Evolutionary conservation across 345 rosid species (phyloP), one percentile per base, ranked within the genome.

Genomic region (Draba incana): DNA sequence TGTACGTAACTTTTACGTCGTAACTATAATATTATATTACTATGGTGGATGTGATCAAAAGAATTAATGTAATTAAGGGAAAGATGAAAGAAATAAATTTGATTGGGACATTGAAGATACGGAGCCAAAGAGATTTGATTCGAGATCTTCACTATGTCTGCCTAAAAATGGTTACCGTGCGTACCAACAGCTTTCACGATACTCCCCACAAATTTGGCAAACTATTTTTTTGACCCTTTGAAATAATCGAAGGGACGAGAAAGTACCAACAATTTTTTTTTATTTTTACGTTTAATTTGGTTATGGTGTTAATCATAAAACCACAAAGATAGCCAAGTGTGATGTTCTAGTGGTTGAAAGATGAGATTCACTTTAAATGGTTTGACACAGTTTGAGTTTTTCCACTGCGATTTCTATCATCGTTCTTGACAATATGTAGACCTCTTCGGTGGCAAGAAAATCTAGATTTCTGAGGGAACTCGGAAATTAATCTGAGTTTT

Each of bases 91-190:
- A 70, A 37, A 46, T 11, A 56, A 58, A 51, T 43, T 51, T 52
- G 77, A 74, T 66, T 66, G 77, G 53, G 57, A 59, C 68, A 35
- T 59, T 38, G 50, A 59, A 74, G 77, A 65, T 72, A 57, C 66
- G 71, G 60, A 31, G 71, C 66, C 71, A 57, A 72, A 65, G 56
- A n/a, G 77, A 66, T 51, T 66, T 74, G 67, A 74, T 66, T 59
- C 57, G 77, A 59, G 62, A 66, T 66, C 56, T 66, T 65, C 68
- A 59, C 50, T 0, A 35, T 66, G 77, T 74, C 72, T 59, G 72
- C 62, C 72, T 66, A 33, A 43, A 73, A 59, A 59, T 74, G 62
- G 62, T 52, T 66, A 66, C 49, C 37, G 68, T 59, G 72, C 52
- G 56, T 55, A 43, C 23, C 66, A 39, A 60, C 55, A 62, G 44